Evolutionary conservation across 768 basidiomycete genomes (phyloP).

Genomic region (Kwoniella dejecticola): DNA sequence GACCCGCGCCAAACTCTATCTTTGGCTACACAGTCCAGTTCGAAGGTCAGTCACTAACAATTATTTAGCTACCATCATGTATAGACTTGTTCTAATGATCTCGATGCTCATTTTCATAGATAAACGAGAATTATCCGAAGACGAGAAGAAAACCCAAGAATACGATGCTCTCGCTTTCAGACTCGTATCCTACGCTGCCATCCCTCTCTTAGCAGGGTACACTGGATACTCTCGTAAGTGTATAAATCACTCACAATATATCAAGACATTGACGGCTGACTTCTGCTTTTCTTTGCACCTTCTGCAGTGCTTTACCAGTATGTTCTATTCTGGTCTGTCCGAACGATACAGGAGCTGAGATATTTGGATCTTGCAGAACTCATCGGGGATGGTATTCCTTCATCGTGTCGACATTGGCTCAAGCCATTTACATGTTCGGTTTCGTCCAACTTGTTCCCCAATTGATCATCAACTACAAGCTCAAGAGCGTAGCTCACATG

Average conservation of each 20-base stretch:
- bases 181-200: slow-evolving; percentile 86
- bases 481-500: slow-evolving; percentile 95
- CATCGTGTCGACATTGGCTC: slow-evolving; percentile 82
- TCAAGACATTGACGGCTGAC: too few species aligned
- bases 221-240: slow-evolving; percentile 56
- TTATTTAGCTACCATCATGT: too few species aligned
- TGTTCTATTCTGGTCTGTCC: not conserved
- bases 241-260: too few species aligned
- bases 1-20: slow-evolving; percentile 65
- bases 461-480: slow-evolving; percentile 90
- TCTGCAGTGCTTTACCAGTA: slow-evolving; percentile 37
- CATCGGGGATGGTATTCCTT: slow-evolving; percentile 97
- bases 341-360: not conserved
- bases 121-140: slow-evolving; percentile 93
- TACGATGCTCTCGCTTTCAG: slow-evolving; percentile 91
- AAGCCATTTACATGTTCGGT: slow-evolving; percentile 75
- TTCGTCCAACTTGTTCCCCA: slow-evolving; percentile 72
- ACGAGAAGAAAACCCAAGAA: slow-evolving; percentile 98
- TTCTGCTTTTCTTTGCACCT: not conserved
- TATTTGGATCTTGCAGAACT: slow-evolving; percentile 63
- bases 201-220: slow-evolving; percentile 64
- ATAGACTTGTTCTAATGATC: not conserved
- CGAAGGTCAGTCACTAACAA: slow-evolving; percentile 67
- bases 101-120: slow-evolving; percentile 58
- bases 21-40: slow-evolving; percentile 80